These are phyloP conservation scores for Alternaria ethzedia DNA, from an alignment of 2,329 filamentous ascomycete species.

Conservation along the genomic window DNA sequence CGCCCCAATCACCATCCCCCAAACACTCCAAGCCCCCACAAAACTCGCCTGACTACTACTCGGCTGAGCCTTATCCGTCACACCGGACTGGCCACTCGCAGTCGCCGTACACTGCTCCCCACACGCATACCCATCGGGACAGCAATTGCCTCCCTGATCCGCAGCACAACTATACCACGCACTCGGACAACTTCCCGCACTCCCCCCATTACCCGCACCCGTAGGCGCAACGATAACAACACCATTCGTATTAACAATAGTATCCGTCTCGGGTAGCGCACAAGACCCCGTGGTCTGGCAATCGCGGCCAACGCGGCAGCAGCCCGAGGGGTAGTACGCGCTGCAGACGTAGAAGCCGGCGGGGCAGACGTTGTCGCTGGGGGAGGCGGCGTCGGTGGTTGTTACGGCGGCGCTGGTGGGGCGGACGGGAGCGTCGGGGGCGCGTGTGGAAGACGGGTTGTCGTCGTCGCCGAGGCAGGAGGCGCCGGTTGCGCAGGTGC, in stretches of 20 bases:
- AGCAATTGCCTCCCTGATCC: constrained; percentile 78
- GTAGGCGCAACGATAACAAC: constrained; percentile 73
- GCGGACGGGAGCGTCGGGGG: constrained; percentile 50
- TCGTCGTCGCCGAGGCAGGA: constrained; percentile 45
- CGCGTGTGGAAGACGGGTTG: constrained; percentile 40
- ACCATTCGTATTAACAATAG: constrained; percentile 68
- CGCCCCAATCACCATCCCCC: constrained; percentile 37
- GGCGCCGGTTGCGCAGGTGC: constrained; percentile 50
- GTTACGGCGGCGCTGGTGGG: constrained; percentile 51
- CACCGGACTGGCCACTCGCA: constrained; percentile 32
- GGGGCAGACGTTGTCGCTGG: constrained; percentile 70
- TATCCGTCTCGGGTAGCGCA: constrained; percentile 60
- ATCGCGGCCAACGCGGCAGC: constrained; percentile 85
- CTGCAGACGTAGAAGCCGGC: constrained; percentile 92
- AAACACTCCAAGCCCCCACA: constrained; percentile 32
- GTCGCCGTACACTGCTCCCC: constrained; percentile 47
- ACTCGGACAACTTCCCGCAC: constrained; percentile 66
- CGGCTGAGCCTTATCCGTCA: constrained; percentile 47
- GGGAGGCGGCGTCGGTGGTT: constrained; percentile 63
- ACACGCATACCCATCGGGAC: constrained; percentile 64
- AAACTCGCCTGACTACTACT: constrained; percentile 39
- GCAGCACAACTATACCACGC: constrained; percentile 80
- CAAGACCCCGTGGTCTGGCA: constrained; percentile 80
- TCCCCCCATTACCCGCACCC: constrained; percentile 47
- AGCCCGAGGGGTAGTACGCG: constrained; percentile 80